A percentile compares a stretch with the other conserved stretches of the same genome.
These are phyloP conservation scores for Lipomyces sp. DNA, from an alignment of 805 yeast genomes.

Conservation along the genomic window DNA sequence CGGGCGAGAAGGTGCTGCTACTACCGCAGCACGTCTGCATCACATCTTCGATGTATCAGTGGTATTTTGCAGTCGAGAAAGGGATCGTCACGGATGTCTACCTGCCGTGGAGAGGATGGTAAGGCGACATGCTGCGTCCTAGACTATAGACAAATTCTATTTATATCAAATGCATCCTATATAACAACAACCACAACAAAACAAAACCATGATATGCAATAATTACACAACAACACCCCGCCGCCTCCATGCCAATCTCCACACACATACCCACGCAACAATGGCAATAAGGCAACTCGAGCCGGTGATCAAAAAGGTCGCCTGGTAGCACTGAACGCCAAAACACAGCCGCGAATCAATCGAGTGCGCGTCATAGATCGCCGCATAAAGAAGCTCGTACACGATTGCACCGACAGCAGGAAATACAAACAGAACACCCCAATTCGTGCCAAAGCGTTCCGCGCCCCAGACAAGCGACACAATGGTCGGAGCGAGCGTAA, in stretches of 20 bases:
- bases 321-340: slow-evolving; percentile 31
- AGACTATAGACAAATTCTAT: background rate
- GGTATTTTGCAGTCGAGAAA: slow-evolving; percentile 52
- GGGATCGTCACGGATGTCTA: slow-evolving; percentile 54
- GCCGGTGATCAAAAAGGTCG: slow-evolving; percentile 35
- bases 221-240: slow-evolving; percentile 15
- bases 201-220: slow-evolving; percentile 2
- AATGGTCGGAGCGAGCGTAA: slow-evolving; percentile 82
- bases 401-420: slow-evolving; percentile 78
- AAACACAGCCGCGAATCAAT: slow-evolving; percentile 21
- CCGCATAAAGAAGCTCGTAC: slow-evolving; percentile 69
- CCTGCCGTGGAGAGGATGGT: slow-evolving; percentile 60
- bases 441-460: slow-evolving; percentile 82
- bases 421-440: slow-evolving; percentile 86
- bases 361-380: slow-evolving; percentile 51
- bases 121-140: background rate
- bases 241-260: slow-evolving; percentile 20
- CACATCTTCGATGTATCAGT: slow-evolving; percentile 58
- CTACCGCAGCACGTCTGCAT: slow-evolving; percentile 74
- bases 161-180: background rate
- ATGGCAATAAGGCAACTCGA: slow-evolving; percentile 30
- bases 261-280: slow-evolving; percentile 11
- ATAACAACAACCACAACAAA: background rate
- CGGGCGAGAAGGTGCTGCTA: slow-evolving; percentile 53
- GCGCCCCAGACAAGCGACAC: slow-evolving; percentile 84